Evolutionary conservation across 495 filamentous ascomycete species (phyloP).

Genomic region (Neurospora sp.): DNA sequence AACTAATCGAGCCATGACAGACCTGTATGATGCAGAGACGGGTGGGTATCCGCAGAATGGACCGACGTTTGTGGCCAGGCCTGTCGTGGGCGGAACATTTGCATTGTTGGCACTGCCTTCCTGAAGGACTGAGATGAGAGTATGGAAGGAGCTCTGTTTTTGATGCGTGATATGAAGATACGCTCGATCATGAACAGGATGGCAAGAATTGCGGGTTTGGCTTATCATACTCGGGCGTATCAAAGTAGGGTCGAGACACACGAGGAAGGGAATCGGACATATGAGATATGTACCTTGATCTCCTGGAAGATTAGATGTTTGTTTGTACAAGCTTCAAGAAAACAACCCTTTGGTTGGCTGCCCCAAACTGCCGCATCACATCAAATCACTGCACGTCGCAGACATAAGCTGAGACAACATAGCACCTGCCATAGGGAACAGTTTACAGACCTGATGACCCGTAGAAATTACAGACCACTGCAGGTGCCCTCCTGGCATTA

Average conservation of each 20-base stretch:
- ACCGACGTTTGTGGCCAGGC: constrained; percentile 63
- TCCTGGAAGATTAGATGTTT: neutral
- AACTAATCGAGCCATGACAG: constrained; percentile 63
- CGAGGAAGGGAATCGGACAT: neutral
- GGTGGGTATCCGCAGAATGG: constrained; percentile 47
- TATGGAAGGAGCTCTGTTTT: neutral
- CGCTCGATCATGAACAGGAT: neutral
- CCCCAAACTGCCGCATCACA: neutral
- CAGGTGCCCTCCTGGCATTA: neutral
- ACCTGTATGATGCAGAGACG: constrained; percentile 63
- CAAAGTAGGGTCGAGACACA: neutral
- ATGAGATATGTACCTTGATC: neutral
- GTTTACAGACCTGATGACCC: neutral
- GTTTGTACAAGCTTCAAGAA: neutral
- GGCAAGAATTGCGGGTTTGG: neutral
- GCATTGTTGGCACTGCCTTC: constrained; percentile 57
- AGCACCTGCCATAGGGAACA: neutral
- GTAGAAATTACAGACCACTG: neutral
- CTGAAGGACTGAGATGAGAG: neutral
- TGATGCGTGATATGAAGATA: neutral
- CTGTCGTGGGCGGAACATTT: constrained; percentile 77
- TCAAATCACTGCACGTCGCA: neutral
- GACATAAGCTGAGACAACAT: neutral
- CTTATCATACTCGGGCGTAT: neutral
- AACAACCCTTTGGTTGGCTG: neutral